These are phyloP conservation scores for Cladosporium sp. DNA, from an alignment of 2,329 filamentous ascomycete species.

Conservation along the genomic window DNA sequence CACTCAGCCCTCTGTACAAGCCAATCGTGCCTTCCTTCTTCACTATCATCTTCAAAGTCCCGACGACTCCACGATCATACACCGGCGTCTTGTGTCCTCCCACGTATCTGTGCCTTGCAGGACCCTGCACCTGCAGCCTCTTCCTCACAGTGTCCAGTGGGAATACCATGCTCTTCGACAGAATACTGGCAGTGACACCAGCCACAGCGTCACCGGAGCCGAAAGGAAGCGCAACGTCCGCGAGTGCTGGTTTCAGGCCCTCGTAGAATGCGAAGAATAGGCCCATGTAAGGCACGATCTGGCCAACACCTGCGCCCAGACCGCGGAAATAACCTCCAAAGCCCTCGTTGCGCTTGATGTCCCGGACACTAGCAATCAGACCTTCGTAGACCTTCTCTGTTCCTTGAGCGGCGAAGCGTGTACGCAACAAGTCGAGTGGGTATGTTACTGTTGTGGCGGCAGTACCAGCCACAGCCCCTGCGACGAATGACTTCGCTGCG, in stretches of 20 bases:
- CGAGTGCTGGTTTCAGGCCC: constrained; percentile 50
- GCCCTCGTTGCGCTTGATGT: constrained; percentile 75
- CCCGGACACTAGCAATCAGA: constrained; percentile 62
- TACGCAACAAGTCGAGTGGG: constrained; percentile 86
- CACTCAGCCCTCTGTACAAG: constrained; percentile 80
- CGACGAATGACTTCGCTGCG: constrained; percentile 72
- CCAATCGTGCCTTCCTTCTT: constrained; percentile 70
- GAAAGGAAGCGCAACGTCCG: constrained; percentile 50
- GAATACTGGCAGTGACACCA: constrained; percentile 71
- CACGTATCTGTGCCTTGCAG: constrained; percentile 72
- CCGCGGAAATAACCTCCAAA: constrained; percentile 80
- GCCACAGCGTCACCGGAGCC: constrained; percentile 80
- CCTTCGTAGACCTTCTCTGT: constrained; percentile 72
- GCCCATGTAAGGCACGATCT: constrained; percentile 96
- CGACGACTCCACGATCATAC: constrained; percentile 64
- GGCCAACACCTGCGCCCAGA: constrained; percentile 71
- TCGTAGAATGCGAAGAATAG: constrained; percentile 93
- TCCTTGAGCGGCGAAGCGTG: constrained; percentile 94
- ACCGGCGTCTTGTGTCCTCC: constrained; percentile 70
- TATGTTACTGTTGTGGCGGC: constrained; percentile 81
- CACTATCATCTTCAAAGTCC: constrained; percentile 65
- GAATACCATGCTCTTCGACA: constrained; percentile 87
- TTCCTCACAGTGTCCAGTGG: constrained; percentile 91
- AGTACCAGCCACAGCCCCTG: constrained; percentile 78
- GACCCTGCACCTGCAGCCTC: constrained; percentile 90